A percentile compares a stretch with the other conserved stretches of the same genome.
These are phyloP conservation scores for Colletotrichum salicis DNA, from an alignment of 2,329 filamentous ascomycete genomes.

Conservation along the genomic window DNA sequence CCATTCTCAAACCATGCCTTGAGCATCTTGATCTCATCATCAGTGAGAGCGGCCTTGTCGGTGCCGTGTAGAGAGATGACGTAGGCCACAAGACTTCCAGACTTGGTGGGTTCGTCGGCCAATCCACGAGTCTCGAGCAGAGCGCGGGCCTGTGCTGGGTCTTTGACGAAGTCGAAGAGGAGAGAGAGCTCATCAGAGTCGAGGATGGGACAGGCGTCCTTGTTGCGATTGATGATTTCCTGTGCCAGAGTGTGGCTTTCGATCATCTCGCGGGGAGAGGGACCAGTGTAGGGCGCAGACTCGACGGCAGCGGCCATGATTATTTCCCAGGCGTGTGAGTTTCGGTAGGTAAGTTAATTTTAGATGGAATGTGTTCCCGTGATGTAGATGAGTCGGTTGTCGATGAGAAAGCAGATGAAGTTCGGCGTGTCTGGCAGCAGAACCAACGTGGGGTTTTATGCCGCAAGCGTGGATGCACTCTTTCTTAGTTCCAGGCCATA, in stretches of 20 bases:
- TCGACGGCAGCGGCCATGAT: constrained; percentile 5
- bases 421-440: background rate
- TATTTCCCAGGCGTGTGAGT: background rate
- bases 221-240: constrained; percentile 37
- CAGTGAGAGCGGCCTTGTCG: constrained; percentile 18
- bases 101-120: background rate
- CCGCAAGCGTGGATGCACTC: background rate
- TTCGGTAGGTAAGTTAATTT: background rate
- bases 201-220: constrained; percentile 28
- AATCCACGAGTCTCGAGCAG: constrained; percentile 14
- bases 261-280: constrained; percentile 32
- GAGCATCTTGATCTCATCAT: constrained; percentile 28
- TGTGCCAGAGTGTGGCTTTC: constrained; percentile 33
- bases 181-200: constrained; percentile 28
- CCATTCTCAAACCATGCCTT: constrained; percentile 32
- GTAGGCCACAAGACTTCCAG: constrained; percentile 28
- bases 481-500: background rate
- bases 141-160: background rate
- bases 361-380: too few relatives aligned
- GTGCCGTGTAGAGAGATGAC: constrained; percentile 30
- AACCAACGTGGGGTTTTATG: background rate
- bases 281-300: constrained; percentile 32
- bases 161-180: constrained; percentile 21
- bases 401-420: background rate
- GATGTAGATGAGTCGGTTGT: background rate